Base-by-base conservation (phyloP, 257 asterid species). In the Perilla frutescens region DNA sequence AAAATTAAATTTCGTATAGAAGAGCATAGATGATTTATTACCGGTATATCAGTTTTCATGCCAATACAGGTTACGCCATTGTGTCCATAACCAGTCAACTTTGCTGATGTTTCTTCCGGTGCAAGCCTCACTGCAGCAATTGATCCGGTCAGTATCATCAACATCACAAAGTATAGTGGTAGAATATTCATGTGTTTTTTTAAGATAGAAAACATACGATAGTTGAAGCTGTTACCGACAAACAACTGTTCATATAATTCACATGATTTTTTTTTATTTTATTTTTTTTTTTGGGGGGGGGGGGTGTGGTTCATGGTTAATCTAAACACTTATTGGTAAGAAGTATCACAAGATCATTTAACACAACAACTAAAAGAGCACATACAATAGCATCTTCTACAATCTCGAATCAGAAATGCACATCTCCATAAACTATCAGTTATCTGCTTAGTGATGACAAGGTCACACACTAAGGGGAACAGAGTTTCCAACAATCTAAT, bases 31-130 rank as follows among this genome's bases (percentile, higher is more conserved):
- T 68, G 41, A 76, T 43, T 59, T 45, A 51, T 77, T 90, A 94
- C 98, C 83, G 96, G 96, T 70, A 90, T 89, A 70, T 95, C 90
- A 26, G 99, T 89, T 81, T 84, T 83, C 97, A 90, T 89, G 85
- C 96, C 98, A 65, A 95, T 77, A 76, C 98, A 95, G 78, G 98
- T 89, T 62, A 92, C 96, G 54, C 81, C 96, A 76, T 90, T 89
- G 89, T 83, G 96, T 67, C 66, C 90, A 78, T 85, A 89, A 62
- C 98, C 97, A 43, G 97, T 94, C 89, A 94, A 78, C 74, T 75
- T 80, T 49, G 37, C 80, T 26, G 98, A 90, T 77, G 70, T 58
- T 80, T 88, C 96, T 78, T 90, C 97, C 12, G 96, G 96, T 81
- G 96, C 98, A 72, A 95, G 92, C 82, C 96, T 85, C 92, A 92